phyloP scores from a whole-genome alignment of 768 basidiomycete species.

The Podaxis carcinomalis region DNA sequence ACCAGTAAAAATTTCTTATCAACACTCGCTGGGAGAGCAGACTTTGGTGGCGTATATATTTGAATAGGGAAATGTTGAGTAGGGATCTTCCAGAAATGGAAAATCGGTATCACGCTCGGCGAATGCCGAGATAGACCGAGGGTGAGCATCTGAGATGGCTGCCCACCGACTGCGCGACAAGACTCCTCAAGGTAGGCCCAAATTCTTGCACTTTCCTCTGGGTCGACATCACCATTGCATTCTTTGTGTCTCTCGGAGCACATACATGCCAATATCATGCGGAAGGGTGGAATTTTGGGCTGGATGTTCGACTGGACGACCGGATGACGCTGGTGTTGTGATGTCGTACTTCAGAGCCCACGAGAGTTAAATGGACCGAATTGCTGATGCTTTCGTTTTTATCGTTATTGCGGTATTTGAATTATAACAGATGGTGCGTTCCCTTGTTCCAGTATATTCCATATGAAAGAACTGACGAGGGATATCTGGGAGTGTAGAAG shows the following conservation, averaged over 20 bases:
- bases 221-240: background rate
- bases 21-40: too few relatives aligned
- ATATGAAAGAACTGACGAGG: slow-evolving; percentile 13
- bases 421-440: slow-evolving; percentile 37
- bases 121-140: slow-evolving; percentile 1
- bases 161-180: slow-evolving; percentile 11
- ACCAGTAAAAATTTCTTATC: too few relatives aligned
- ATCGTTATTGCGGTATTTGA: slow-evolving; percentile 9
- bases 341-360: background rate
- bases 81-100: background rate
- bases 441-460: background rate
- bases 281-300: slow-evolving; percentile 19
- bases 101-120: background rate
- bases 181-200: slow-evolving; percentile 16
- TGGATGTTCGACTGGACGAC: slow-evolving; percentile 35
- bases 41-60: too few relatives aligned
- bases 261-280: slow-evolving; percentile 8
- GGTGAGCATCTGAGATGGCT: slow-evolving; percentile 11
- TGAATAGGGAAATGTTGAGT: background rate
- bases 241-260: background rate
- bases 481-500: slow-evolving; percentile 54
- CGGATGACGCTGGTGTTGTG: slow-evolving; percentile 30
- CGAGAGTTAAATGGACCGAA: background rate
- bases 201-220: slow-evolving; percentile 6
- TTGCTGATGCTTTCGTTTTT: slow-evolving; percentile 16